These are phyloP conservation scores for Amphibolis antarctica DNA, from an alignment of 106 monocot species.

Conservation along the genomic window DNA sequence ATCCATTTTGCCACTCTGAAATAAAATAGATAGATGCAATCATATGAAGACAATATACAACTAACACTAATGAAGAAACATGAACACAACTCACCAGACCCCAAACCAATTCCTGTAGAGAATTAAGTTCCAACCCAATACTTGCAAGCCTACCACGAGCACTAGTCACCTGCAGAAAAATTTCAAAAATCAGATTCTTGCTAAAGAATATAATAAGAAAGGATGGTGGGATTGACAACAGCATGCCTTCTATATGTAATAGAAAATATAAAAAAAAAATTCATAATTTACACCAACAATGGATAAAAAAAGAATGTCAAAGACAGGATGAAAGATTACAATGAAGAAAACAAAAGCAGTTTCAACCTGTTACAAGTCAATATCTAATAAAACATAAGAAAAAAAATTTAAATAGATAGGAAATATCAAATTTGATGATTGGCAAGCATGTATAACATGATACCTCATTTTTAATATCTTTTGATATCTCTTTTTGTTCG, in stretches of 20 bases:
- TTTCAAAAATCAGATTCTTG: not conserved
- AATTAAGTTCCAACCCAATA: slow-evolving; percentile 39
- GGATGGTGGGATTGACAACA: not conserved
- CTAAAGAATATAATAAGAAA: not conserved
- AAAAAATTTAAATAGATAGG: not conserved
- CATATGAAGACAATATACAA: not conserved
- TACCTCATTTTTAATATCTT: slow-evolving; percentile 56
- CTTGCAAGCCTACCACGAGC: slow-evolving; percentile 36
- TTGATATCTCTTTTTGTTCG: slow-evolving; percentile 53
- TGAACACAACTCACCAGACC: slow-evolving; percentile 33
- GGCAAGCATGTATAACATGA: not conserved
- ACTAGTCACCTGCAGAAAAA: slow-evolving; percentile 33
- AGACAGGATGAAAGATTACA: not conserved
- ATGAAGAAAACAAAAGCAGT: not conserved
- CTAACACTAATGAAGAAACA: not conserved
- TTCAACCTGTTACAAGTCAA: not conserved
- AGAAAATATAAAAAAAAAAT: not conserved
- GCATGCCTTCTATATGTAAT: no score
- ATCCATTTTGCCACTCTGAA: slow-evolving; percentile 55
- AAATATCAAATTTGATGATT: no score
- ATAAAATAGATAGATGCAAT: not conserved
- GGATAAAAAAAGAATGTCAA: not conserved
- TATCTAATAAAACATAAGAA: not conserved
- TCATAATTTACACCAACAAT: not conserved
- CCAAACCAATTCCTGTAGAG: slow-evolving; percentile 30